A percentile compares a stretch with the other conserved stretches of the same genome.
phyloP scores from a whole-genome alignment of 306 rosid genomes.

The Parietaria judaica region DNA sequence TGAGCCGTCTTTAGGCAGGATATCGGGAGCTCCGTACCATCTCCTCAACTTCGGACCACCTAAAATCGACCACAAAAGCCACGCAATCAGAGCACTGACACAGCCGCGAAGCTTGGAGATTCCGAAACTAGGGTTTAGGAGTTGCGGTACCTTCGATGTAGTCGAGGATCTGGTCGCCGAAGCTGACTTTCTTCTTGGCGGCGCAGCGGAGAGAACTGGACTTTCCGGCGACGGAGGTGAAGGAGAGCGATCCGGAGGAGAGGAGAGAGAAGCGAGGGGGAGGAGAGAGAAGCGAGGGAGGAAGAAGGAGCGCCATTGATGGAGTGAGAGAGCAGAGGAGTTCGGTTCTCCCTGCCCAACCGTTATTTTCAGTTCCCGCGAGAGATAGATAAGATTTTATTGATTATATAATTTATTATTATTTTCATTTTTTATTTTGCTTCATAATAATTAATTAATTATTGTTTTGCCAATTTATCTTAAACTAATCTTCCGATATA shows the following conservation, averaged over 20 bases:
- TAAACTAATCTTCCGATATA: too few species aligned
- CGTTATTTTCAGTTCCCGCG: constrained; percentile 34
- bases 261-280: constrained; percentile 15
- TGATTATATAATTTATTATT: background rate
- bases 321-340: background rate
- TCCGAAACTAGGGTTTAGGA: background rate
- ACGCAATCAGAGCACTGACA: background rate
- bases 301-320: constrained; percentile 45
- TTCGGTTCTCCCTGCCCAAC: constrained; percentile 32
- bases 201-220: constrained; percentile 30
- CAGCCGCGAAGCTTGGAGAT: background rate
- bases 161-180: constrained; percentile 84
- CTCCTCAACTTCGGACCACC: constrained; percentile 91
- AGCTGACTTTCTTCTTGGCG: constrained; percentile 72
- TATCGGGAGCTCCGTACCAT: constrained; percentile 95
- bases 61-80: constrained; percentile 16
- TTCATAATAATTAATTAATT: too few species aligned
- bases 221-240: constrained; percentile 18
- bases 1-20: constrained; percentile 55
- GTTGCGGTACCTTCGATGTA: constrained; percentile 67
- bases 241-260: constrained; percentile 18
- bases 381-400: constrained; percentile 24
- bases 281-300: constrained; percentile 31
- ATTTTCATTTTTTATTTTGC: too few species aligned
- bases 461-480: too few species aligned